phyloP scores from a whole-genome alignment of 1,139 yeast genomes.

The Pichia sp. region DNA sequence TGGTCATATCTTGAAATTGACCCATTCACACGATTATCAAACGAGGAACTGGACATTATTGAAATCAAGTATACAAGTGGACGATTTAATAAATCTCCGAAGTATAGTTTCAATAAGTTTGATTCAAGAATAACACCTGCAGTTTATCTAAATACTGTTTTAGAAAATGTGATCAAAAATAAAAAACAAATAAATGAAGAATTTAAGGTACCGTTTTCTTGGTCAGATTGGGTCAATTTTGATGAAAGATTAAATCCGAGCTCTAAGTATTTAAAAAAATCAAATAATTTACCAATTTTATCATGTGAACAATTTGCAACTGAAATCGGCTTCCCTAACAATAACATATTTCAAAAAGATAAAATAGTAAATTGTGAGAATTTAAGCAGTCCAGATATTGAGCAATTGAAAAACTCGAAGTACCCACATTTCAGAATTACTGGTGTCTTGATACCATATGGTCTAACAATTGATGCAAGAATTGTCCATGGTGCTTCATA shows the following conservation, averaged over 20 bases:
- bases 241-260: slow-evolving; percentile 22
- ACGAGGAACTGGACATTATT: not conserved
- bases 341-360: not conserved
- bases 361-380: slow-evolving; percentile 13
- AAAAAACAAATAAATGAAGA: not conserved
- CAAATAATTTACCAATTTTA: slow-evolving; percentile 11
- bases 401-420: slow-evolving; percentile 4
- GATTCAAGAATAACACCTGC: slow-evolving; percentile 6
- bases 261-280: slow-evolving; percentile 13
- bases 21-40: not conserved
- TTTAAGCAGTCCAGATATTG: slow-evolving; percentile 11
- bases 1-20: not conserved
- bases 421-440: slow-evolving; percentile 23
- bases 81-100: not conserved
- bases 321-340: slow-evolving; percentile 14
- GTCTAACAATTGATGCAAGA: slow-evolving; percentile 22
- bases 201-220: slow-evolving; percentile 20
- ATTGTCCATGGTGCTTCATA: slow-evolving; percentile 26
- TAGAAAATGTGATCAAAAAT: not conserved
- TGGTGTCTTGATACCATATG: slow-evolving; percentile 10
- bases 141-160: slow-evolving; percentile 1
- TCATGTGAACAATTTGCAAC: slow-evolving; percentile 19
- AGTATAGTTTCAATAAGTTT: not conserved
- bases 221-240: slow-evolving; percentile 28
- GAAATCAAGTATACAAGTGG: not conserved